Evolutionary conservation across 2,329 filamentous ascomycete species (phyloP), one percentile per base, ranked within the genome.

Genomic region (Endoconidiophora polonica): DNA sequence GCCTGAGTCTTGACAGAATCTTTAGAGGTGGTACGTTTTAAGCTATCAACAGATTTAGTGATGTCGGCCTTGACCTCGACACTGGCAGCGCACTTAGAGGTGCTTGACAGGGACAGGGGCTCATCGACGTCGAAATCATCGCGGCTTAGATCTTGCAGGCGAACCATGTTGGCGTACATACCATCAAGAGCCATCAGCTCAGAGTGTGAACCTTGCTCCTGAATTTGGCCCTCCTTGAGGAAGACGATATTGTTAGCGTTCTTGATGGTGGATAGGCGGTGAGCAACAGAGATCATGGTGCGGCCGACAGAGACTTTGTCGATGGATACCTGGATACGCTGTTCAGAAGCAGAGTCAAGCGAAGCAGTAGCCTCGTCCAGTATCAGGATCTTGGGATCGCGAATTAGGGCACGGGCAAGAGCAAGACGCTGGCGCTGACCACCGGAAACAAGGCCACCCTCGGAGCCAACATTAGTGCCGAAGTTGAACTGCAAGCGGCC

Each of bases 231-330:
- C 49, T 71, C 65, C 12, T 74, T 68, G 59, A 83, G 68, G 16
- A 84, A 79, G 18, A 83, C 66, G 52, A 85, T 83, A 54, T 76
- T 73, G 56, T 84, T 76, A 0, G 80, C 79, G 48, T 76, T 70
- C 57, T 71, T 72, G 54, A 79, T 76, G 0, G 76, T 79, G 0
- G 73, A 76, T 1, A 80, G 62, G 2, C 76, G 66, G 59, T 80
- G 77, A 0, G 80, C 79, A 54, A 84, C 79, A 14, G 77, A 69
- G 49, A 84, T 75, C 0, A 80, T 77, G 0, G 80, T 83, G 22
- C 79, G 68, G 48, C 72, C 69, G 49, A 68, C 65, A 2, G 67
- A 58, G 55, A 72, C 62, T 48, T 61, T 56, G 56, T 70, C 66
- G 14, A 76, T 63, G 3, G 67, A 68, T 29, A 58, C 59, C 56